Percentiles rank a stretch among this genome's conserved stretches.
Conservation (phyloP, 768 basidiomycete genomes). For the Steccherinum ochraceum region DNA sequence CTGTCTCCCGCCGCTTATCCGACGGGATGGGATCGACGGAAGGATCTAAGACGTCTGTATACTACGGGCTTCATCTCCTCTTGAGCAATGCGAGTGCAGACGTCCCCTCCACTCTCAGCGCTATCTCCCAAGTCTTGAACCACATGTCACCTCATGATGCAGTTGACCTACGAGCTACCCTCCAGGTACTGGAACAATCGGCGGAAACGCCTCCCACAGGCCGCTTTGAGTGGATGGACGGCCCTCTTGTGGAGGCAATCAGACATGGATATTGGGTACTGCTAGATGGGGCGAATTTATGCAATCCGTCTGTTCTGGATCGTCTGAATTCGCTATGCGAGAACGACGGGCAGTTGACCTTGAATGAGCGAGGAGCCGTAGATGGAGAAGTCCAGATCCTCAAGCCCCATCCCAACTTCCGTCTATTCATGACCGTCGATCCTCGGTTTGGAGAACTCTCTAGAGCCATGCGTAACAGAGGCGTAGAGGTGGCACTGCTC, state of each 20-base stretch:
- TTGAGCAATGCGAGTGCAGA: neutral
- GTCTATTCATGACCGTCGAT: constrained; percentile 91
- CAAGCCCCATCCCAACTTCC: constrained; percentile 81
- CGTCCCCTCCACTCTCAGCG: neutral
- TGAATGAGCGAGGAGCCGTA: constrained; percentile 86
- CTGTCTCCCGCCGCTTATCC: constrained; percentile 19
- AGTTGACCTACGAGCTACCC: constrained; percentile 2
- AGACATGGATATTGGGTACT: constrained; percentile 85
- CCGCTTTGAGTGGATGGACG: constrained; percentile 93
- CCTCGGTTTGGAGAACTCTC: constrained; percentile 91
- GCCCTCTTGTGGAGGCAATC: constrained; percentile 82
- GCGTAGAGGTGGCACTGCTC: constrained; percentile 71
- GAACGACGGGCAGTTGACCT: constrained; percentile 67
- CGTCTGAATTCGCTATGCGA: constrained; percentile 96
- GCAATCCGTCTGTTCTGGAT: constrained; percentile 93
- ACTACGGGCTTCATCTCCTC: neutral
- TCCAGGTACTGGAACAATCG: neutral
- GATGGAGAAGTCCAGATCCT: constrained; percentile 69
- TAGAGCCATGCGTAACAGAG: constrained; percentile 97
- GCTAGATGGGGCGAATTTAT: constrained; percentile 90
- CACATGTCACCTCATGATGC: neutral
- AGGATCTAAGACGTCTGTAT: neutral
- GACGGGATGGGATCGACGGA: neutral
- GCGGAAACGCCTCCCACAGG: constrained; percentile 22
- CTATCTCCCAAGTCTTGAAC: neutral